phyloP scores from a whole-genome alignment of 2,329 filamentous ascomycete genomes.

The Diaporthe aspalathi region DNA sequence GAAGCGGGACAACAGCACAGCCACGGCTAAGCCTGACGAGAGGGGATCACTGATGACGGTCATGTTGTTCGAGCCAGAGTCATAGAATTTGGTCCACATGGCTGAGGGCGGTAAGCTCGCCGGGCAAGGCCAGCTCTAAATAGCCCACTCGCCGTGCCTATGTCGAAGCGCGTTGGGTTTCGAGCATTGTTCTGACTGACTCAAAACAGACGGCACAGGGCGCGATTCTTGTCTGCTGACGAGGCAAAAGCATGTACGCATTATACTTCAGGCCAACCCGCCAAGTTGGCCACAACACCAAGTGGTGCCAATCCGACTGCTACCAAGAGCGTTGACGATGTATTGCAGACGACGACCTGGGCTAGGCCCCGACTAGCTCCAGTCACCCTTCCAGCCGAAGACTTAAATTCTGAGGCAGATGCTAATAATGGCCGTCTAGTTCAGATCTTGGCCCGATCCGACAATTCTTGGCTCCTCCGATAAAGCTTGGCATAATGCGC shows the following conservation, averaged over 20 bases:
- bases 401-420: background rate
- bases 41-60: background rate
- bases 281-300: slow-evolving; percentile 12
- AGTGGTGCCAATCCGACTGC: background rate
- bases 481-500: slow-evolving; percentile 21
- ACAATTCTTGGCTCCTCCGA: slow-evolving; percentile 8
- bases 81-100: too few relatives aligned
- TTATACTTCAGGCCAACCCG: background rate
- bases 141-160: background rate
- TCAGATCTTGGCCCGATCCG: slow-evolving; percentile 21
- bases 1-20: background rate
- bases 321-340: slow-evolving; percentile 17
- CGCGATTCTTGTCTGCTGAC: background rate
- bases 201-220: background rate
- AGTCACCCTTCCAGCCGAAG: background rate
- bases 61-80: background rate
- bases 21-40: background rate
- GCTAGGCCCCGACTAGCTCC: slow-evolving; percentile 4
- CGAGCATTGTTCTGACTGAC: slow-evolving; percentile 1
- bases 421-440: slow-evolving; percentile 4
- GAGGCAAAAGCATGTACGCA: slow-evolving; percentile 4
- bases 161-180: background rate
- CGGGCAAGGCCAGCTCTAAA: slow-evolving; percentile 1
- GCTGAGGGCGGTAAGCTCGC: too few relatives aligned
- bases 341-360: slow-evolving; percentile 7